Evolutionary conservation across 345 rosid species (phyloP).

Genomic region (Gynandropsis gynandra): DNA sequence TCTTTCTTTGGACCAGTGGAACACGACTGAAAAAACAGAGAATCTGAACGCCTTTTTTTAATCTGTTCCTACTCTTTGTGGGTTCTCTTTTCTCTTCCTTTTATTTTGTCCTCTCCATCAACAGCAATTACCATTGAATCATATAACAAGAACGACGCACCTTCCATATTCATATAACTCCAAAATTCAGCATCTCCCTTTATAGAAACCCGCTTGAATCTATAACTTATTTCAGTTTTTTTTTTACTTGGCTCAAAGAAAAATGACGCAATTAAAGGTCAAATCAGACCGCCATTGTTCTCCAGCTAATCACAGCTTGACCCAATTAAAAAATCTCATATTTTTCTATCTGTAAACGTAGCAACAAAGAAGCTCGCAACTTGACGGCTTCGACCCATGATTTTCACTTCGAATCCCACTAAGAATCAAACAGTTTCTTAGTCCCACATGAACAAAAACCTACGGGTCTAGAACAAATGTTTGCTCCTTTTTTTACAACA

Average conservation of each 20-base stretch:
- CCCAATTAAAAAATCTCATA: slow-evolving; percentile 10
- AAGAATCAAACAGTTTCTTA: not conserved
- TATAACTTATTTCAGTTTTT: too few relatives aligned
- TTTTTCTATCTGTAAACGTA: slow-evolving; percentile 14
- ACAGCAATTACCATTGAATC: slow-evolving; percentile 27
- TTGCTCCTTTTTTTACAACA: slow-evolving; percentile 26
- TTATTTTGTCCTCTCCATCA: slow-evolving; percentile 19
- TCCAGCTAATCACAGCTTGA: slow-evolving; percentile 39
- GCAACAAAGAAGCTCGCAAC: too few relatives aligned
- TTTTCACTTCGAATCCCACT: too few relatives aligned
- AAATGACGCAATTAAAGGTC: slow-evolving; percentile 10
- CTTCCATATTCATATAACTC: slow-evolving; percentile 37
- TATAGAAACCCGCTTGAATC: slow-evolving; percentile 23
- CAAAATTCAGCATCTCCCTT: slow-evolving; percentile 27
- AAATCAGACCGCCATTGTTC: slow-evolving; percentile 25
- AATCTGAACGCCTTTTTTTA: too few relatives aligned
- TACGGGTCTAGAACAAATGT: slow-evolving; percentile 19
- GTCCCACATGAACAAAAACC: slow-evolving; percentile 10
- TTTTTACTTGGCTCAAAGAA: too few relatives aligned
- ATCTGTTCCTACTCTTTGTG: slow-evolving; percentile 3
- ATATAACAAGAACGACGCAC: slow-evolving; percentile 32
- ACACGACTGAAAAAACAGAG: slow-evolving; percentile 7
- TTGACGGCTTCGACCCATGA: too few relatives aligned
- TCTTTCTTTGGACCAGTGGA: too few relatives aligned
- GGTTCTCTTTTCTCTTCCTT: slow-evolving; percentile 8